These are phyloP conservation scores for Boletus rufocinnamomeus DNA, from an alignment of 768 basidiomycete genomes.

Conservation along the genomic window DNA sequence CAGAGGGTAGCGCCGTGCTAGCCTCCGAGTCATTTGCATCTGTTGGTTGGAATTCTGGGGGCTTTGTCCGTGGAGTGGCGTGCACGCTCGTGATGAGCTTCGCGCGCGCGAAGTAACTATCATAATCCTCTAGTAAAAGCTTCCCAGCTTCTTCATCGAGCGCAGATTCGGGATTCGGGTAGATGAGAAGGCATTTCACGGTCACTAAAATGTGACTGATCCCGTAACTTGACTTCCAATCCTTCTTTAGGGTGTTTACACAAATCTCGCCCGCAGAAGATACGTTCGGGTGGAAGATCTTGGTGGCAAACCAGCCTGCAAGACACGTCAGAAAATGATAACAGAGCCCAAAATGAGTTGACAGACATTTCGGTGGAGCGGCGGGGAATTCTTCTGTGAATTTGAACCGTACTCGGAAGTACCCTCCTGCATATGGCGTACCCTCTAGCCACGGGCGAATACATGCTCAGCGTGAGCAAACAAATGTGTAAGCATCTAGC, in stretches of 20 bases:
- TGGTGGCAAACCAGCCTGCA: slow-evolving; percentile 86
- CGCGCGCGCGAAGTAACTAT: slow-evolving; percentile 83
- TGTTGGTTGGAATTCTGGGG: slow-evolving; percentile 67
- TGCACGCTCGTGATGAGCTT: slow-evolving; percentile 90
- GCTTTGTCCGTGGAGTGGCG: slow-evolving; percentile 76
- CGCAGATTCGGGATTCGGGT: slow-evolving; percentile 95
- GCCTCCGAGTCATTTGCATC: slow-evolving; percentile 30
- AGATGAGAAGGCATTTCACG: slow-evolving; percentile 93
- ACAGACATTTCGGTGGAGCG: slow-evolving; percentile 86
- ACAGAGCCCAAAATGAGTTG: neutral
- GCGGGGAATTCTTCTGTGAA: slow-evolving; percentile 95
- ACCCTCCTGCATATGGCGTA: slow-evolving; percentile 73
- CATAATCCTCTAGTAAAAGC: slow-evolving; percentile 85
- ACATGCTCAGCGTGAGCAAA: slow-evolving; percentile 9
- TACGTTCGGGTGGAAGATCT: slow-evolving; percentile 98
- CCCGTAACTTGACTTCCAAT: slow-evolving; percentile 92
- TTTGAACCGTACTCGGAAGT: slow-evolving; percentile 75
- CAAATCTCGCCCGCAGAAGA: slow-evolving; percentile 90
- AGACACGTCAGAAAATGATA: slow-evolving; percentile 7
- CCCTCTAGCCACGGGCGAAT: slow-evolving; percentile 43
- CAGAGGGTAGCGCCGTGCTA: slow-evolving; percentile 16
- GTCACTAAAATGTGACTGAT: slow-evolving; percentile 90
- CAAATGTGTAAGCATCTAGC: slow-evolving; percentile 2
- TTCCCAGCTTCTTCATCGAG: slow-evolving; percentile 96
- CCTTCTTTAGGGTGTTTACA: slow-evolving; percentile 96